Evolutionary conservation across 345 rosid genomes (phyloP).

Genomic region (Eucalyptus melliodora): DNA sequence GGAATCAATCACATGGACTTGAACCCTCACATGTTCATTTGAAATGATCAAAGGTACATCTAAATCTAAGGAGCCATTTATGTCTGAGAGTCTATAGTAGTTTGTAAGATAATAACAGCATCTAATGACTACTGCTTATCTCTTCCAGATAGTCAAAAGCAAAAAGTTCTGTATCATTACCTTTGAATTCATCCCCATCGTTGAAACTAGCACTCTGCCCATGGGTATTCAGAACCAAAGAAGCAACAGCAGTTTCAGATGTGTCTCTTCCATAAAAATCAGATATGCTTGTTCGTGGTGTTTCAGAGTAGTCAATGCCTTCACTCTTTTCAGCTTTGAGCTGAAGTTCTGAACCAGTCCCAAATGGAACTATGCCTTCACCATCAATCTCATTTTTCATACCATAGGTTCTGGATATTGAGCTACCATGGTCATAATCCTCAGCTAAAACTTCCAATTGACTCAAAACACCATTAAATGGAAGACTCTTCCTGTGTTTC

Average conservation of each 20-base stretch:
- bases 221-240: not conserved
- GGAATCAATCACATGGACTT: not conserved
- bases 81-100: not conserved
- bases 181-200: not conserved
- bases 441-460: not conserved
- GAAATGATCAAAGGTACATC: conserved; percentile 15
- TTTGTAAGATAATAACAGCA: not conserved
- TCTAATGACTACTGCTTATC: not conserved
- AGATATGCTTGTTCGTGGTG: not conserved
- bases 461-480: not conserved
- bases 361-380: not conserved
- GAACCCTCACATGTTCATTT: conserved; percentile 1
- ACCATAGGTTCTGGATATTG: not conserved
- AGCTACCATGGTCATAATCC: not conserved
- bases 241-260: not conserved
- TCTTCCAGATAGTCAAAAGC: not conserved
- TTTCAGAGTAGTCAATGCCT: not conserved
- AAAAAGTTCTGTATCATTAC: not conserved
- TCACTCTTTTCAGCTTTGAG: not conserved
- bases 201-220: not conserved
- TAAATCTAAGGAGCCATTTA: conserved; percentile 1
- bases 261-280: not conserved
- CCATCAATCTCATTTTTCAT: not conserved
- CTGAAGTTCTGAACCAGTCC: not conserved
- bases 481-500: conserved; percentile 13